phyloP scores from a whole-genome alignment of 148 eudicot species.

The Vaccinium corymbosum region DNA sequence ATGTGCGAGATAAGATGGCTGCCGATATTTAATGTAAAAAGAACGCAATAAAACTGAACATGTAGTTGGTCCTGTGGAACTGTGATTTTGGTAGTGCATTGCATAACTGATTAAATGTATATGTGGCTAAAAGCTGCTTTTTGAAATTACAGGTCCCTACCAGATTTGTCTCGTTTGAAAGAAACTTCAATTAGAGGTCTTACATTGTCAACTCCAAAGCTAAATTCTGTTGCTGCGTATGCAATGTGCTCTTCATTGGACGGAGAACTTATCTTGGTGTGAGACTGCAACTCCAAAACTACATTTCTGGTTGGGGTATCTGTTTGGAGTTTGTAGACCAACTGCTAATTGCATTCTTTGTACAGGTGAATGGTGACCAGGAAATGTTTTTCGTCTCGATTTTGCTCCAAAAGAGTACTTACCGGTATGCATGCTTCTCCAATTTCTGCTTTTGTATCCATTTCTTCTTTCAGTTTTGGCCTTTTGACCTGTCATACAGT shows the following conservation, averaged over 20 bases:
- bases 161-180: conserved; percentile 73
- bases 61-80: background rate
- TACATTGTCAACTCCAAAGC: conserved; percentile 38
- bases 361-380: conserved; percentile 70
- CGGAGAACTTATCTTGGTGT: conserved; percentile 78
- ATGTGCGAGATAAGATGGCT: background rate
- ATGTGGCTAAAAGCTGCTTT: background rate
- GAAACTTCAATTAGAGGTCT: conserved; percentile 70
- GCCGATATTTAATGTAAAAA: background rate
- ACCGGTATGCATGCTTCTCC: conserved; percentile 39
- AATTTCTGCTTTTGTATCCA: background rate
- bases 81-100: background rate
- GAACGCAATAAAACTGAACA: background rate
- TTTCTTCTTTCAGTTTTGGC: background rate
- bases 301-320: background rate
- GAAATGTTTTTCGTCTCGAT: conserved; percentile 66
- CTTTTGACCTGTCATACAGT: background rate
- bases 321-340: background rate
- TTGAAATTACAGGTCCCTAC: conserved; percentile 62
- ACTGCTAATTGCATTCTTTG: conserved; percentile 9
- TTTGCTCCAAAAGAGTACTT: conserved; percentile 46
- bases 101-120: background rate
- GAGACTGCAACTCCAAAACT: background rate
- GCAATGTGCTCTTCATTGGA: conserved; percentile 57
- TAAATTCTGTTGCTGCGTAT: conserved; percentile 40